Percentiles rank a stretch among this genome's conserved stretches.
Evolutionary conservation across 371 early-diverging fungal species (phyloP).

Genomic region (Rhizopus arrhizus): DNA sequence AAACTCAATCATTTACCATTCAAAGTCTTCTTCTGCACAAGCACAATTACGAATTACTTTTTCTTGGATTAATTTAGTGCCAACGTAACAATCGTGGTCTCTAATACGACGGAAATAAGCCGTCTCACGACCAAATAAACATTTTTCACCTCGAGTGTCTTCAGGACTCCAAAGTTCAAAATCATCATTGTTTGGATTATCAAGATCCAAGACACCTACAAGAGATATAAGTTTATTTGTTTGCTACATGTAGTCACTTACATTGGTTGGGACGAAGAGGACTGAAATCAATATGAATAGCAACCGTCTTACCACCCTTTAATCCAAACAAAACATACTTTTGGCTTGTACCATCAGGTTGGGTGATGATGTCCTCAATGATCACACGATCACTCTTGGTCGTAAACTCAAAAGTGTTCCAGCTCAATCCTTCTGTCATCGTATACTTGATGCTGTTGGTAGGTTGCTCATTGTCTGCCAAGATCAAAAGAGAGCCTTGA

Average conservation of each 20-base stretch:
- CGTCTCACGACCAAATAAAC: conserved; percentile 75
- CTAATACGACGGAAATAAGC: conserved; percentile 81
- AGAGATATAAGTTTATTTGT: not conserved
- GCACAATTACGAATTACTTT: conserved; percentile 64
- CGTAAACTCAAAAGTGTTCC: conserved; percentile 60
- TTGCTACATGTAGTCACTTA: conserved; percentile 16
- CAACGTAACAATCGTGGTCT: conserved; percentile 77
- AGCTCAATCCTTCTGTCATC: conserved; percentile 67
- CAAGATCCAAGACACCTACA: conserved; percentile 37
- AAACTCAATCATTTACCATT: conserved; percentile 61
- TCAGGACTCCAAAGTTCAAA: conserved; percentile 80
- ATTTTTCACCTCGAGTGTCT: conserved; percentile 55
- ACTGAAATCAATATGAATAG: conserved; percentile 78
- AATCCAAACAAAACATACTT: conserved; percentile 71
- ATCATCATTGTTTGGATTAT: conserved; percentile 61
- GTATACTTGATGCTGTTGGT: conserved; percentile 71
- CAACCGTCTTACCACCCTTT: conserved; percentile 47
- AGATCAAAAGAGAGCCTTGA: conserved; percentile 76
- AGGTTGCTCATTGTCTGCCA: conserved; percentile 75
- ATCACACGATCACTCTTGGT: conserved; percentile 52
- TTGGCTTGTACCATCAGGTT: conserved; percentile 73
- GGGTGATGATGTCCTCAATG: conserved; percentile 69
- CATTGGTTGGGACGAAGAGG: conserved; percentile 69
- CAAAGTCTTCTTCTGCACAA: conserved; percentile 84
- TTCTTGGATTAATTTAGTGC: conserved; percentile 67